Percentiles rank a stretch among this genome's conserved stretches.
Conservation (phyloP, 805 yeast species). For the Ogataea nitratoaversa region DNA sequence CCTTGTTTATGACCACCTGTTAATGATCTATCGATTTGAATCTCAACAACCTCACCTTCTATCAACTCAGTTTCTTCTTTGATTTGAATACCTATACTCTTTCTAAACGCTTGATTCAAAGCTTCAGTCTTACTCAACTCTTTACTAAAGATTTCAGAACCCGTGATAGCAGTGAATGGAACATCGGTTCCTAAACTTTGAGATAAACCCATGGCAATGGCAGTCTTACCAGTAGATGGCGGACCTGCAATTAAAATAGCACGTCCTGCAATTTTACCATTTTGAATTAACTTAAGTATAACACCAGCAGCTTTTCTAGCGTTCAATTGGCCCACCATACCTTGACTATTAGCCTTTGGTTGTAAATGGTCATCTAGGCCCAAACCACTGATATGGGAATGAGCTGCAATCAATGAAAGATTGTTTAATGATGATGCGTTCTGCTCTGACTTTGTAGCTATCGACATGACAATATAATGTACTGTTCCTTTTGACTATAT, state of each 20-base stretch:
- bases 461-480: too few relatives aligned
- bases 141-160: constrained; percentile 89
- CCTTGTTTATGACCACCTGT: constrained; percentile 82
- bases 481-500: too few relatives aligned
- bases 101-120: constrained; percentile 91
- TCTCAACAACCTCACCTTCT: constrained; percentile 96
- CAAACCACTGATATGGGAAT: constrained; percentile 92
- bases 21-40: constrained; percentile 92
- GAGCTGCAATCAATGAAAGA: constrained; percentile 61
- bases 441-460: constrained; percentile 16
- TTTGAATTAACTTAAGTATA: constrained; percentile 87
- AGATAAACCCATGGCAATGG: constrained; percentile 90
- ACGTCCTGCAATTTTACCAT: constrained; percentile 89
- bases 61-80: constrained; percentile 97
- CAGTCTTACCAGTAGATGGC: constrained; percentile 98
- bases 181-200: constrained; percentile 96
- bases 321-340: constrained; percentile 72
- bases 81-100: constrained; percentile 93
- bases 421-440: constrained; percentile 13
- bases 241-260: constrained; percentile 96
- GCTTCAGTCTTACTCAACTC: constrained; percentile 97
- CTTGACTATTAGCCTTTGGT: constrained; percentile 84
- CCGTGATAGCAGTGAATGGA: constrained; percentile 96
- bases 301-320: constrained; percentile 95
- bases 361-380: constrained; percentile 88